phyloP scores from a whole-genome alignment of 2,329 filamentous ascomycete species.

The Alternaria sp. region DNA sequence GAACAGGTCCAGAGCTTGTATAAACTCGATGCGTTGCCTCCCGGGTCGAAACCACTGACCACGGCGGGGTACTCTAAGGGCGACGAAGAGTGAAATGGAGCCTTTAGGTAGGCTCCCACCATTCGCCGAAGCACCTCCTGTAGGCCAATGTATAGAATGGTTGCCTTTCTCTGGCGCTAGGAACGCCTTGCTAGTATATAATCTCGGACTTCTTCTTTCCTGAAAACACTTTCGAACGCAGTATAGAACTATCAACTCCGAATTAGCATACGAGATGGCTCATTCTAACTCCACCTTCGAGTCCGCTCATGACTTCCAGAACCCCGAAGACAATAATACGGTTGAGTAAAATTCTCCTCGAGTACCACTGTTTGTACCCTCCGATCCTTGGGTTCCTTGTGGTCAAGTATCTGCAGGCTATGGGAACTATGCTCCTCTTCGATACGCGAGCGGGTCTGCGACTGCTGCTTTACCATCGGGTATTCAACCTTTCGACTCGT shows the following conservation, averaged over 20 bases:
- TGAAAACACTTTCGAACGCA: neutral
- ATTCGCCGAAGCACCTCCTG: neutral
- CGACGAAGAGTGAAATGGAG: neutral
- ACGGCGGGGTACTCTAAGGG: neutral
- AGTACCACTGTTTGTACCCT: neutral
- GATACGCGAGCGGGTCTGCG: neutral
- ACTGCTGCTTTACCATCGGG: neutral
- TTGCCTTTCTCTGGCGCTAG: neutral
- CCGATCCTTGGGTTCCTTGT: neutral
- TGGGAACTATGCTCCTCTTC: neutral
- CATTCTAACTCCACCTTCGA: neutral
- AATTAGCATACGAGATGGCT: neutral
- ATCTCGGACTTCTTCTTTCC: neutral
- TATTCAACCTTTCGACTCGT: neutral
- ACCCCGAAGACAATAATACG: neutral
- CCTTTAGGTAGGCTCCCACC: neutral
- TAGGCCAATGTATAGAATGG: neutral
- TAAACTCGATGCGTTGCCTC: no score
- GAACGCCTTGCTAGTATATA: neutral
- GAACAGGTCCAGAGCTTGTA: no score
- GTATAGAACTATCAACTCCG: neutral
- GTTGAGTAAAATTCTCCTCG: neutral
- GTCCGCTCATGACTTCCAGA: neutral
- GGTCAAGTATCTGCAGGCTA: neutral
- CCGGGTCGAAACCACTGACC: neutral